Evolutionary conservation across 169 alveolate species (phyloP).

Genomic region (Plasmodium cynomolgi): DNA sequence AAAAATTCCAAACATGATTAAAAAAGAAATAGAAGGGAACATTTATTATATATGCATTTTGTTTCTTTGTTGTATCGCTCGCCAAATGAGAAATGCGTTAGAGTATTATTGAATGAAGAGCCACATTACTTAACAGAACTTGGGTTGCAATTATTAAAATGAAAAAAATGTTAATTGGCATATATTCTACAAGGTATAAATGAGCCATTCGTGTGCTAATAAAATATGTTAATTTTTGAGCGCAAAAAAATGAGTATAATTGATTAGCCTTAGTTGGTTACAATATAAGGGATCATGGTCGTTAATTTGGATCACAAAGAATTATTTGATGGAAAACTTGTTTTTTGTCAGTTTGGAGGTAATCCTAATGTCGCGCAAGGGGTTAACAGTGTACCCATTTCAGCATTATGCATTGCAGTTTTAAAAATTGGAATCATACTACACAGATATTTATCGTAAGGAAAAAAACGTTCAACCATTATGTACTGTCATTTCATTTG

Average conservation of each 20-base stretch:
- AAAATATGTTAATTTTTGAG: background rate
- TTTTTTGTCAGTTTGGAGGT: background rate
- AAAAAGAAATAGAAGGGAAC: background rate
- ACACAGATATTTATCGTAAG: background rate
- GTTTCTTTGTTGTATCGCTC: background rate
- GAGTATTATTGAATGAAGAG: background rate
- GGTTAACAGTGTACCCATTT: background rate
- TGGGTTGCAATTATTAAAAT: background rate
- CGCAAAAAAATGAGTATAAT: background rate
- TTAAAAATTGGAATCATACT: background rate
- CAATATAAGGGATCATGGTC: background rate
- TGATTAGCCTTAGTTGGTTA: background rate
- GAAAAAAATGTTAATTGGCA: background rate
- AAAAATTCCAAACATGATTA: background rate
- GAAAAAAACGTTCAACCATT: background rate
- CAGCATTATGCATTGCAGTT: background rate
- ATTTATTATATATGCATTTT: background rate
- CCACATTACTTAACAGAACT: background rate
- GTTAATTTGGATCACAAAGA: background rate
- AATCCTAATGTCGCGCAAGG: background rate
- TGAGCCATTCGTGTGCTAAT: background rate
- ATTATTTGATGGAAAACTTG: background rate
- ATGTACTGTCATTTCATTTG: background rate
- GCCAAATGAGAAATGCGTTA: background rate
- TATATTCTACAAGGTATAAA: background rate